Evolutionary conservation across 2,329 filamentous ascomycete genomes (phyloP).

Genomic region (Epicoccum sorghinum): DNA sequence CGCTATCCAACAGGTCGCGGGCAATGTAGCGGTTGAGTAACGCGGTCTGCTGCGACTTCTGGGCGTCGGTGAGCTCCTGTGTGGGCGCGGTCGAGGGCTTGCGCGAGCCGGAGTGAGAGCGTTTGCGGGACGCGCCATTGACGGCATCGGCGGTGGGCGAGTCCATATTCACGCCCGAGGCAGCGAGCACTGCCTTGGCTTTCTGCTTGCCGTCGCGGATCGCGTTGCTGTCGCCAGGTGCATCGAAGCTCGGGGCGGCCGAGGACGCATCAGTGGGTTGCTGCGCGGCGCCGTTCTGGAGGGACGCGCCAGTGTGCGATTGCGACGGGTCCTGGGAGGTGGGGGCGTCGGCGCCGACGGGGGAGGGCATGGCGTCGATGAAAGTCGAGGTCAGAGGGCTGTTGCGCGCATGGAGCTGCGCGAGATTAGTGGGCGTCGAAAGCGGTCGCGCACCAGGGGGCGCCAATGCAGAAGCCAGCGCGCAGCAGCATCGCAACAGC

Average conservation of each 20-base stretch:
- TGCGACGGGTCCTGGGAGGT: slow-evolving; percentile 32
- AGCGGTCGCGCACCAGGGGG: slow-evolving; percentile 33
- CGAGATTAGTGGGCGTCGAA: slow-evolving; percentile 31
- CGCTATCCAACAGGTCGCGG: slow-evolving; percentile 66
- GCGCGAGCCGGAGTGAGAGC: slow-evolving; percentile 65
- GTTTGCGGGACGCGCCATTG: slow-evolving; percentile 62
- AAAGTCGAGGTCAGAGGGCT: slow-evolving; percentile 21
- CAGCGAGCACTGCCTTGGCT: slow-evolving; percentile 63
- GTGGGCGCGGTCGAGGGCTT: slow-evolving; percentile 50
- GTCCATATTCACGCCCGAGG: slow-evolving; percentile 52
- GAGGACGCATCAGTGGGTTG: slow-evolving; percentile 34
- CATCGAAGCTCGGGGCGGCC: slow-evolving; percentile 33
- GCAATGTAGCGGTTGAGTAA: slow-evolving; percentile 69
- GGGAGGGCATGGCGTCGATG: slow-evolving; percentile 44
- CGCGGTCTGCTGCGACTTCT: slow-evolving; percentile 47
- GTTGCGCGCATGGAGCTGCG: slow-evolving; percentile 31
- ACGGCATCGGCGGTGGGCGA: slow-evolving; percentile 45
- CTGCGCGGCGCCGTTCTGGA: slow-evolving; percentile 43
- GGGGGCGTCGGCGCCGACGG: slow-evolving; percentile 32
- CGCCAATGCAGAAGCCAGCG: slow-evolving; percentile 24
- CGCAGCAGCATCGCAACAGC: slow-evolving; percentile 10
- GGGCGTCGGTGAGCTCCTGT: slow-evolving; percentile 47
- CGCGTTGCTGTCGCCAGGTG: slow-evolving; percentile 48
- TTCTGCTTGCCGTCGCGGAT: slow-evolving; percentile 66
- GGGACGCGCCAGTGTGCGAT: slow-evolving; percentile 39